Base-by-base conservation (phyloP, 2,329 filamentous ascomycete species). In the Lecanicillium sp. region DNA sequence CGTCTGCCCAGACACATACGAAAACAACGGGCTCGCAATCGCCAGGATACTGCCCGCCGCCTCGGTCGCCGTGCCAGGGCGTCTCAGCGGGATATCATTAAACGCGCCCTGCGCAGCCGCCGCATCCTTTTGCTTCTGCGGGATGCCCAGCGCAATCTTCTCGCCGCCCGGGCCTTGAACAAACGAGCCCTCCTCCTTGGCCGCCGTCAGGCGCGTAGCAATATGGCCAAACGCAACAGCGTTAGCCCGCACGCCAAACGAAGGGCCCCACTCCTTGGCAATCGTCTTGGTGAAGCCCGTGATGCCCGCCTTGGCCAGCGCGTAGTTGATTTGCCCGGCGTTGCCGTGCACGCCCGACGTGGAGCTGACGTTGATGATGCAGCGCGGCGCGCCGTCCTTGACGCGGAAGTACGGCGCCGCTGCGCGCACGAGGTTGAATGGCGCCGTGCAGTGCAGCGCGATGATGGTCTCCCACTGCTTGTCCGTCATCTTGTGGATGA, bases 391-490 rank as follows among this genome's bases (percentile, higher is more conserved):
- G 53, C 84, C 81, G 59, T 94, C 88, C 49, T 81, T 84, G 46
- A 94, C 84, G 29, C 88, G 80, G 70, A 95, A 94, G 62, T 86
- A 94, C 17, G 86, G 85, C 0, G 86, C 84, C 1, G 86, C 86
- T 33, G 80, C 81, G 39, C 87, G 77, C 45, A 92, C 69, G 38
- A 94, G 79, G 58, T 81, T 82, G 71, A 95, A 94, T 10, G 88
- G 88, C 3, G 84, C 87, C 11, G 86, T 92, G 56, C 76, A 81
- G 71, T 94, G 88, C 34, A 94, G 71, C 17, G 81, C 78, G 20
- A 94, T 66, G 58, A 95, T 94, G 36, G 83, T 88, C 46, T 92
- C 83, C 86, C 86, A 94, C 71, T 94, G 87, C 66, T 86, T 86
- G 68, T 94, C 86, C 13, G 81, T 84, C 71, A 87, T 90, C 72